Base-by-base conservation (phyloP, 2,329 filamentous ascomycete species). In the Coniochaeta sp. region DNA sequence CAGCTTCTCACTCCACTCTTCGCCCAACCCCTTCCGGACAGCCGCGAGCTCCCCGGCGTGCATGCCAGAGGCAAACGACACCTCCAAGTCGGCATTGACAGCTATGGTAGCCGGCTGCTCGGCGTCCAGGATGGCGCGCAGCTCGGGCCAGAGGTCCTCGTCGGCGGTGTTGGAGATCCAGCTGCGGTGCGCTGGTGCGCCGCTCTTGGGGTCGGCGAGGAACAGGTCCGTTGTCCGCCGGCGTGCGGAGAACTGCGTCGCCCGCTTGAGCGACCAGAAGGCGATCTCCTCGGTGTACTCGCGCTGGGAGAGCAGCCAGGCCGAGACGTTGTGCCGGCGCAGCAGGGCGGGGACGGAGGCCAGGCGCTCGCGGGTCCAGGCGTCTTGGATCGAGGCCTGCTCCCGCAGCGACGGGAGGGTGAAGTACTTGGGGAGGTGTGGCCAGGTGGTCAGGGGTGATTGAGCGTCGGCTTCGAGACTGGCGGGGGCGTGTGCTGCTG, bases 241-340 rank as follows among this genome's bases (percentile, higher is more conserved):
- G 6, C 78, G 74, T 4, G 79, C 78, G 2, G 77, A 79, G 67
- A 81, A 81, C 64, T 79, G 73, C 7, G 67, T 70, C 5, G 74
- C 74, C 22, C 71, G 68, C 63, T 80, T 81, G 36, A 81, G 72
- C 3, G 78, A 77, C 78, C 78, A 81, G 68, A 81, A 81, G 26
- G 77, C 74, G 0, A 78, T 80, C 60, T 81, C 79, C 64, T 81
- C 79, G 61, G 76, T 78, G 65, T 81, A 80, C 63, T 81, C 79
- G 57, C 75, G 75, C 68, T 81, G 78, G 70, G 71, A 1, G 24
- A 79, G 76, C 58, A 81, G 73, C 79, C 79, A 81, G 19, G 78
- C 78, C 62, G 79, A 78, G 34, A 80, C 72, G 57, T 70, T 73
- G 59, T 79, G 74, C 62, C 78, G 79, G 24, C 71, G 68, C 19